These are phyloP conservation scores for Colletotrichum higginsianum DNA, from an alignment of 2,329 filamentous ascomycete genomes.

Conservation along the genomic window DNA sequence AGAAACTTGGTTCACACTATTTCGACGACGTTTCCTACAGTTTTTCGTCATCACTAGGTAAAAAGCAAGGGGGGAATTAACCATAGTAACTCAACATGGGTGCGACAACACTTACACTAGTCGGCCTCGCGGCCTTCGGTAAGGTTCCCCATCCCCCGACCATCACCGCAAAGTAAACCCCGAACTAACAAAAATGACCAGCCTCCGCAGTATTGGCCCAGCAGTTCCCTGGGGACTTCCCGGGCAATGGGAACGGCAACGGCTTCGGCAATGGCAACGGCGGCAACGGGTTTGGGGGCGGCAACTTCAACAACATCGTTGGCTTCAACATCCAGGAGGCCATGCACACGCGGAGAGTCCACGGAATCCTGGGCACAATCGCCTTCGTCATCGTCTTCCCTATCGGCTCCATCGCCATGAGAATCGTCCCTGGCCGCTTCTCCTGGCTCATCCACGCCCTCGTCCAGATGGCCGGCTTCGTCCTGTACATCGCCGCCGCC, in stretches of 20 bases:
- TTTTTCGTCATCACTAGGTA: too few species aligned
- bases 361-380: conserved; percentile 58
- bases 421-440: conserved; percentile 54
- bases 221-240: conserved; percentile 32
- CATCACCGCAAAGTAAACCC: too few species aligned
- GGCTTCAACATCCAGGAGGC: conserved; percentile 50
- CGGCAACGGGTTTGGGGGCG: conserved; percentile 34
- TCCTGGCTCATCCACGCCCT: conserved; percentile 57
- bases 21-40: too few species aligned
- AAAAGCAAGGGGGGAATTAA: too few species aligned
- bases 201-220: conserved; percentile 28
- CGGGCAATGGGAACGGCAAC: conserved; percentile 32
- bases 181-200: conserved; percentile 2
- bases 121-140: conserved; percentile 33
- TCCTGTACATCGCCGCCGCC: conserved; percentile 56
- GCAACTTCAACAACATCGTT: conserved; percentile 35
- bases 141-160: not conserved
- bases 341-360: conserved; percentile 52
- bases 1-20: not conserved
- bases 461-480: conserved; percentile 55
- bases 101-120: conserved; percentile 9
- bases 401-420: conserved; percentile 59
- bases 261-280: conserved; percentile 31
- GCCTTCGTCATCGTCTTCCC: conserved; percentile 62
- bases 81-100: conserved; percentile 11